phyloP scores from a whole-genome alignment of 495 filamentous ascomycete species.

The Gamarada debralockiae region DNA sequence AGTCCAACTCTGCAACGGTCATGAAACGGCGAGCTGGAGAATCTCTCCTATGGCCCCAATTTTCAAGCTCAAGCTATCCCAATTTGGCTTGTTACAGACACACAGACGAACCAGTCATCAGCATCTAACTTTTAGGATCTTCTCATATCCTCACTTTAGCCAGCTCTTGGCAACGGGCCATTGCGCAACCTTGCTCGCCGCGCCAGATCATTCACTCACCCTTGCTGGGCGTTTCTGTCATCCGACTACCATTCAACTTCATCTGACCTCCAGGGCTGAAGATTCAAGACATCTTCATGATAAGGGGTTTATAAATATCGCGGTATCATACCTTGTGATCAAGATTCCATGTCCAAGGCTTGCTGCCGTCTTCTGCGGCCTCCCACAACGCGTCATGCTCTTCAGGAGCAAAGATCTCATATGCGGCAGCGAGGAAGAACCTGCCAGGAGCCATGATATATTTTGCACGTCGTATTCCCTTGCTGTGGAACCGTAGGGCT shows the following conservation, averaged over 20 bases:
- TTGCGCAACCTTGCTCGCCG: not conserved
- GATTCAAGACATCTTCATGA: not conserved
- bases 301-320: too few relatives aligned
- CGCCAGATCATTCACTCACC: not conserved
- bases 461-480: too few relatives aligned
- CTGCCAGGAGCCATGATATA: too few relatives aligned
- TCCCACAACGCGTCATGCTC: not conserved
- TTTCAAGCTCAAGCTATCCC: not conserved
- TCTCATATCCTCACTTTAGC: not conserved
- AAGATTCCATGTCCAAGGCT: not conserved
- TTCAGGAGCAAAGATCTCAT: not conserved
- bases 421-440: too few relatives aligned
- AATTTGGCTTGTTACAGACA: not conserved
- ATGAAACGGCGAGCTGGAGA: too few relatives aligned
- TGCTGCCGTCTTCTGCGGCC: not conserved
- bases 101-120: not conserved
- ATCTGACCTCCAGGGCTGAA: not conserved
- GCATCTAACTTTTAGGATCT: not conserved
- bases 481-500: too few relatives aligned
- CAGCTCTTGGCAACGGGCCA: not conserved
- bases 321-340: not conserved
- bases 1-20: too few relatives aligned
- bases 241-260: slow-evolving; percentile 1
- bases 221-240: slow-evolving; percentile 1
- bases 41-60: too few relatives aligned